phyloP scores from a whole-genome alignment of 2,329 filamentous ascomycete species.

The Lecanicillium sp. region DNA sequence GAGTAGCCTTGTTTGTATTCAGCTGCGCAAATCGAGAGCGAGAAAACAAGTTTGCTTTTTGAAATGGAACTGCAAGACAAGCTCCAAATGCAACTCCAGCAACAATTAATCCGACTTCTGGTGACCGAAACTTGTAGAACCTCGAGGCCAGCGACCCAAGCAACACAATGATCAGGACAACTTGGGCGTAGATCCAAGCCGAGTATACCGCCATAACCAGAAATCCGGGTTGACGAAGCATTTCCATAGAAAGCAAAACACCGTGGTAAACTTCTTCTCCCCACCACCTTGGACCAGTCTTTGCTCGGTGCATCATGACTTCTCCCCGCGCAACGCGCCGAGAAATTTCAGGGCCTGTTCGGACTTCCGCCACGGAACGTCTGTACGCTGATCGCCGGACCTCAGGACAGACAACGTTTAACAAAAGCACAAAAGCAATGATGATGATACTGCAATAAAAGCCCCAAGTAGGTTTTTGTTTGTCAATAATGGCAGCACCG shows the following conservation, averaged over 20 bases:
- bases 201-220: constrained; percentile 63
- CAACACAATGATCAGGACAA: constrained; percentile 64
- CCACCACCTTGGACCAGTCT: constrained; percentile 68
- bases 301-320: constrained; percentile 65
- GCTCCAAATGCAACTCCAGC: constrained; percentile 60
- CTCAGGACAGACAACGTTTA: constrained; percentile 66
- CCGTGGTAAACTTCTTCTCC: constrained; percentile 69
- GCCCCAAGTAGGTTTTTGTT: constrained; percentile 59
- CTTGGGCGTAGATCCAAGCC: constrained; percentile 70
- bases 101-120: constrained; percentile 58
- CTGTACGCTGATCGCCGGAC: constrained; percentile 62
- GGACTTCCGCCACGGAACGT: constrained; percentile 58
- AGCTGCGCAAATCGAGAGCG: constrained; percentile 51
- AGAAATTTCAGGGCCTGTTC: constrained; percentile 42
- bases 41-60: constrained; percentile 62
- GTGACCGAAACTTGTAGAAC: constrained; percentile 55
- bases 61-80: constrained; percentile 61
- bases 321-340: constrained; percentile 61
- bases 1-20: constrained; percentile 58
- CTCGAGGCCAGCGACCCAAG: constrained; percentile 64
- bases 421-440: constrained; percentile 53
- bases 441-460: constrained; percentile 67
- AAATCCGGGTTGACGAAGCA: constrained; percentile 69
- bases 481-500: constrained; percentile 61
- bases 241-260: constrained; percentile 54